Conservation (phyloP, 1,139 yeast genomes). For the Pichia sp. region DNA sequence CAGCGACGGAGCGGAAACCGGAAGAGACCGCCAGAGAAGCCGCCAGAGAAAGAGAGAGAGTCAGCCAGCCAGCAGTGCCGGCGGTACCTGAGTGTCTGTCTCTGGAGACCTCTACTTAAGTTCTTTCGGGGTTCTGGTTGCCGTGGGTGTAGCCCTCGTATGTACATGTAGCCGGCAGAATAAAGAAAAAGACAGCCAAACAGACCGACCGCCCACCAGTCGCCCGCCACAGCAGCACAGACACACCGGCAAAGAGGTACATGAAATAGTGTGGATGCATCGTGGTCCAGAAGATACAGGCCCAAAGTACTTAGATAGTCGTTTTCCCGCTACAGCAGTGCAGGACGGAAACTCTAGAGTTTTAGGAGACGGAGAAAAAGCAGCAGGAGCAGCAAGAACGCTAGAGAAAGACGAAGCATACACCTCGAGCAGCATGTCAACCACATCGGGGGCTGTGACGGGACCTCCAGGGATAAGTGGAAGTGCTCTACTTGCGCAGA, state of each 20-base stretch:
- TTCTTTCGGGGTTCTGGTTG: too few relatives aligned
- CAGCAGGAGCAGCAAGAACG: neutral
- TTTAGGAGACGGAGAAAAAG: neutral
- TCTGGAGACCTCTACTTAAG: too few relatives aligned
- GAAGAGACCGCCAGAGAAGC: neutral
- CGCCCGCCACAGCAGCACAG: neutral
- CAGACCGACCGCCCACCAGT: neutral
- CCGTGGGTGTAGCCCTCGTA: too few relatives aligned
- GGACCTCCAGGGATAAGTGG: neutral
- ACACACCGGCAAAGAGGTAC: neutral
- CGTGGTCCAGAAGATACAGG: neutral
- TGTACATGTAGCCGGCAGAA: too few relatives aligned
- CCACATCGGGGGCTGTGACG: neutral
- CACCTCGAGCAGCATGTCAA: neutral
- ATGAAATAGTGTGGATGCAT: neutral
- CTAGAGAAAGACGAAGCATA: neutral
- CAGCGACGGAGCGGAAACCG: neutral
- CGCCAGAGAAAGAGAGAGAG: too few relatives aligned
- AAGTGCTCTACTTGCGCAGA: neutral
- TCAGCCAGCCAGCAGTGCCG: too few relatives aligned
- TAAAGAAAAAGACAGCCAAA: too few relatives aligned
- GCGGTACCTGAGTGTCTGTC: too few relatives aligned
- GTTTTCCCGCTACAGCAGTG: neutral
- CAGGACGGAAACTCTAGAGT: neutral
- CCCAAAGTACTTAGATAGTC: neutral